Base-by-base conservation (phyloP, 257 asterid species). In the Ocimum tenuiflorum region DNA sequence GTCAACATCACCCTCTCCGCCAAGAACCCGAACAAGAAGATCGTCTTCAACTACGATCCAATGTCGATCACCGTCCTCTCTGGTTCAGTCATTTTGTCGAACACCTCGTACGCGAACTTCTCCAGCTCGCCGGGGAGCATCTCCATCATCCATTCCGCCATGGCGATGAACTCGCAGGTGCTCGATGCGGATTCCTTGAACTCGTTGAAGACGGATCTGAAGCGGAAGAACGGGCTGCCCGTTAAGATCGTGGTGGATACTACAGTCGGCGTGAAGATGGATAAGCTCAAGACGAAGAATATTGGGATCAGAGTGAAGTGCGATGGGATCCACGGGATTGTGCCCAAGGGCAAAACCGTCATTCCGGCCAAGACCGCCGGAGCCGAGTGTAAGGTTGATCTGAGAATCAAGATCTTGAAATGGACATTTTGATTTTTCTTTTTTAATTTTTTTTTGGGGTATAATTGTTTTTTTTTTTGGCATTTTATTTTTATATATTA, bases 401-500 rank as follows among this genome's bases (percentile, higher is more conserved):
- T 83, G 54, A 80, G 79, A 77, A 73, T 91, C 89, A 91, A 88
- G 94, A 86, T 91, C 87, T 88, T 80, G 82, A 86, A 80, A 80
- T 81, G 88, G 82, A 84, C 88, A 8, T 86, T 91, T 56, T 86
- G 73, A 72, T 64, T 68, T 13, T 18, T 3, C n/a, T n/a, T n/a
- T n/a, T 27, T 33, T 13, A 73, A 27, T 27, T 51, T 15, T 2
- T 27, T 2, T 15, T 80, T 63, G 7, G 6, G 4, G 2, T 24
- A 9, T 20, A 27, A 22, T 66, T 63, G 20, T 3, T 49, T 22
- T 62, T 35, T 1, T 4, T 1, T 33, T 5, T 4, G n/a, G n/a
- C 27, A 61, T 11, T 59, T 38, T 38, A 1, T 36, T 46, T 55
- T 50, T 41, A 12, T 1, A 23, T 33, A 18, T 43, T 36, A 35